phyloP scores from a whole-genome alignment of 2,329 filamentous ascomycete species.

The Cladosporium sp. region DNA sequence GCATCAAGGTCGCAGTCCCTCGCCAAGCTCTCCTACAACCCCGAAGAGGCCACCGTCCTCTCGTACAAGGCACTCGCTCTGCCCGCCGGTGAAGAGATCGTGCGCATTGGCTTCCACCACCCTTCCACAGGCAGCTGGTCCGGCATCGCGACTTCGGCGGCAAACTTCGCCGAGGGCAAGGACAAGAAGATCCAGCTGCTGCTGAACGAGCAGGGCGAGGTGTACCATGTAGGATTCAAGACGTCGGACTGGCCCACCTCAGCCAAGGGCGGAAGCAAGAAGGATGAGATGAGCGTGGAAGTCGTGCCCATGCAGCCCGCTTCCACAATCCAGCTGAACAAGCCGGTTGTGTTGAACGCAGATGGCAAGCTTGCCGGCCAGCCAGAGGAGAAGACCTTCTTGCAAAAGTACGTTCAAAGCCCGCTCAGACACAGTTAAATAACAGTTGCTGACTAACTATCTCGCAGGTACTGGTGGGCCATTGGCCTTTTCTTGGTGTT shows the following conservation, averaged over 20 bases:
- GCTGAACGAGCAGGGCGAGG: conserved; percentile 46
- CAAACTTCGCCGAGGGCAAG: conserved; percentile 45
- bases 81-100: conserved; percentile 41
- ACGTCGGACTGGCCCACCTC: conserved; percentile 33
- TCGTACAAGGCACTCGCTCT: conserved; percentile 42
- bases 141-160: conserved; percentile 49
- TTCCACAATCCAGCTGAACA: conserved; percentile 51
- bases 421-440: conserved; percentile 14
- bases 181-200: conserved; percentile 49
- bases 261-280: conserved; percentile 26
- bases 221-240: conserved; percentile 50
- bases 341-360: conserved; percentile 58
- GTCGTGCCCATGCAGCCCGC: conserved; percentile 44
- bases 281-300: conserved; percentile 46
- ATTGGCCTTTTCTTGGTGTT: conserved; percentile 51
- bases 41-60: conserved; percentile 43
- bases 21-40: conserved; percentile 47
- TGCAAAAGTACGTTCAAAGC: conserved; percentile 50
- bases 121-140: conserved; percentile 42
- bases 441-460: conserved; percentile 22
- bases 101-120: conserved; percentile 49
- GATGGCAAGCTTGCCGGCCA: conserved; percentile 54
- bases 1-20: conserved; percentile 42
- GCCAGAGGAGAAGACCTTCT: conserved; percentile 52
- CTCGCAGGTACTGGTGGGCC: conserved; percentile 54